Base-by-base conservation (phyloP, 192 early-diverging fungal genomes). In the Gamsiella multidivaricata region DNA sequence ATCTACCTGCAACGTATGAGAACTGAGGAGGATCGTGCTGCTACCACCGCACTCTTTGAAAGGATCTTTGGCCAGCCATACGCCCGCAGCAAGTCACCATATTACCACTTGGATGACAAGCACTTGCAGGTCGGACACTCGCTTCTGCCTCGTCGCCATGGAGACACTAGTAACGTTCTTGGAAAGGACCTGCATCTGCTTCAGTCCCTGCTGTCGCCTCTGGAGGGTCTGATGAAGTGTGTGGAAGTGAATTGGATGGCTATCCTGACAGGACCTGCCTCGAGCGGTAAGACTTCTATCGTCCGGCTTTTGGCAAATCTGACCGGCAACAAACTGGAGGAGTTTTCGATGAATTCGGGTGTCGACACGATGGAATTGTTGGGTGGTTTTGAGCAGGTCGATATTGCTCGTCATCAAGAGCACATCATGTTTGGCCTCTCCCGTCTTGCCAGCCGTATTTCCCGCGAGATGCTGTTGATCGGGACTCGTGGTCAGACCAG, bases 341-440 rank as follows among this genome's bases (percentile, higher is more conserved):
- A 99, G 85, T 98, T 97, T 68, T 84, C 94, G 10, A 96, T 99
- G 96, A 99, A 96, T 80, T 88, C 91, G 34, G 89, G 91, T 12
- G 92, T 98, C 18, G 97, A 99, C 61, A 93, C 96, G 2, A 92
- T 96, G 76, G 97, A 99, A 74, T 79, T 99, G 10, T 75, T 99
- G 20, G 97, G 97, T 58, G 97, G 97, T 28, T 99, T 98, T 69
- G 96, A 99, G 82, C 97, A 99, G 78, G 90, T 95, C 11, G 96
- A 98, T 80, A 57, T 93, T 42, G 87, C 85, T 28, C 86, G 96
- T 32, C 89, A 93, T 53, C 84, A 86, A 36, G 83, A 88, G 41
- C 69, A 61, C 32, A 61, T 90, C 50, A 33, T 91, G 10, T 70
- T 83, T 18, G 62, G 62, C 3, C 68, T 92, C 20, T 71, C 67